Conservation (phyloP, 352 stramenopile species). For the Phytophthora capsici region DNA sequence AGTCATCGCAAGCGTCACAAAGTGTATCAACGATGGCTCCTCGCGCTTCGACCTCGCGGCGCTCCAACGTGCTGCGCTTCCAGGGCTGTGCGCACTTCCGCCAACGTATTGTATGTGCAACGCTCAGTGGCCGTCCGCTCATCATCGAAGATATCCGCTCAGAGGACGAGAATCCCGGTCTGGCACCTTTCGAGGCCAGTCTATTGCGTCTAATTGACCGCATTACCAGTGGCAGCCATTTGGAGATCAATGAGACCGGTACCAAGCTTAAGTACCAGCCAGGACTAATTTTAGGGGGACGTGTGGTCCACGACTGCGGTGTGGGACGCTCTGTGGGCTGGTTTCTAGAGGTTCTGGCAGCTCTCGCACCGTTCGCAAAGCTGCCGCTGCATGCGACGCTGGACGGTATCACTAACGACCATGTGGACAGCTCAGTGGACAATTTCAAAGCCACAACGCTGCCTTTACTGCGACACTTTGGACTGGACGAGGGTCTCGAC, state of each 20-base stretch:
- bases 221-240: constrained; percentile 97
- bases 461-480: constrained; percentile 96
- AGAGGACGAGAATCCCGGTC: constrained; percentile 94
- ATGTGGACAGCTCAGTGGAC: constrained; percentile 93
- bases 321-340: constrained; percentile 94
- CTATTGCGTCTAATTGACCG: constrained; percentile 97
- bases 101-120: constrained; percentile 92
- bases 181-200: constrained; percentile 97
- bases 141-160: constrained; percentile 96
- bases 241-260: constrained; percentile 99
- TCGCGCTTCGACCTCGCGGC: constrained; percentile 16
- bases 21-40: constrained; percentile 16
- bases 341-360: constrained; percentile 98
- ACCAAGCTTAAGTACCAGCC: constrained; percentile 97
- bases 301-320: constrained; percentile 96
- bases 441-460: constrained; percentile 95
- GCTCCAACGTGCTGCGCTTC: constrained; percentile 52
- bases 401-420: constrained; percentile 96
- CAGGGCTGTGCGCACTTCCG: constrained; percentile 94
- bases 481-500: constrained; percentile 91
- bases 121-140: constrained; percentile 93
- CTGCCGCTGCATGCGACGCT: constrained; percentile 94
- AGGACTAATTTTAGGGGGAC: constrained; percentile 95
- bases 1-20: constrained; percentile 4
- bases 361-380: constrained; percentile 98